Percentiles rank a stretch among this genome's conserved stretches.
Evolutionary conservation across 2,329 filamentous ascomycete genomes (phyloP).

Genomic region (Cytospora piceae): DNA sequence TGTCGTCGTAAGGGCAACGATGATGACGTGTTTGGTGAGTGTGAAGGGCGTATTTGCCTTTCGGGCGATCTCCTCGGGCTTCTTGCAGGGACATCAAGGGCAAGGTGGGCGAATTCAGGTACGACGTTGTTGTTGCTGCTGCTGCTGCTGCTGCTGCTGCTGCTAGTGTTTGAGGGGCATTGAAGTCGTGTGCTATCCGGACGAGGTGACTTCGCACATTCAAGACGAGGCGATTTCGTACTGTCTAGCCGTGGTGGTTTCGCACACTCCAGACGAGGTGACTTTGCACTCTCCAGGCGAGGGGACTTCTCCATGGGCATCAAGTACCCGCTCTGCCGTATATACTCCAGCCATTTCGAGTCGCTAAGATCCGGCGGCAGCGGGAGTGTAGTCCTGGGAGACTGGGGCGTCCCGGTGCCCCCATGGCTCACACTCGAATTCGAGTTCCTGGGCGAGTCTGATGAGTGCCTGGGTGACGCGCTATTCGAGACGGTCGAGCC

Average conservation of each 20-base stretch:
- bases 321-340: constrained; percentile 36
- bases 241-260: no score
- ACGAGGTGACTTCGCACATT: no score
- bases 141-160: neutral
- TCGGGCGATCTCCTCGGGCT: constrained; percentile 31
- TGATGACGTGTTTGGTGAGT: constrained; percentile 33
- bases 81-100: constrained; percentile 34
- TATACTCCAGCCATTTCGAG: constrained; percentile 41
- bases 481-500: constrained; percentile 17
- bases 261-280: no score
- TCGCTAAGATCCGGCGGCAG: constrained; percentile 41
- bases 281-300: constrained; percentile 2
- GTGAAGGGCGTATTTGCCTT: constrained; percentile 29
- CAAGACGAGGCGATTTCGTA: neutral
- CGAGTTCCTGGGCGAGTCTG: constrained; percentile 28
- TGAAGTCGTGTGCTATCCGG: constrained; percentile 7
- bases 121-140: constrained; percentile 31
- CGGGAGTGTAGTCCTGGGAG: constrained; percentile 29
- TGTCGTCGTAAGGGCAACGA: constrained; percentile 46
- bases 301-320: constrained; percentile 32
- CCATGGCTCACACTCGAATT: constrained; percentile 26
- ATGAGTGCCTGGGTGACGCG: constrained; percentile 32
- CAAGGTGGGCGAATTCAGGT: constrained; percentile 45
- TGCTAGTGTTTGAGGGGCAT: constrained; percentile 3
- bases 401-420: constrained; percentile 24